Conservation (phyloP, 2,329 filamentous ascomycete genomes). For the Penicillium sp. region DNA sequence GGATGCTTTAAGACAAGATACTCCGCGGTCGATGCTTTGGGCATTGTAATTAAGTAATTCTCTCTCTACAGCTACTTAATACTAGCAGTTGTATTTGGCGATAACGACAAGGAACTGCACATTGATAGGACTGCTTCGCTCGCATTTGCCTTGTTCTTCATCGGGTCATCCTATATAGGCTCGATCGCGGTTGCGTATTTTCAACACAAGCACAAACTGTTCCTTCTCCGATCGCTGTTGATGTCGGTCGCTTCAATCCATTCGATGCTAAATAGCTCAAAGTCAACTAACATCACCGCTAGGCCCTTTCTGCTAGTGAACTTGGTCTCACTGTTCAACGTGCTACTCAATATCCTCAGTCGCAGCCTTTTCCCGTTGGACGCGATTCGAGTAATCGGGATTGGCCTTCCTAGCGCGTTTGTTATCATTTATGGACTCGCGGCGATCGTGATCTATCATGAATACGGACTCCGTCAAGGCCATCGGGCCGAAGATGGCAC, state of each 20-base stretch:
- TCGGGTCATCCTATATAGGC: conserved; percentile 32
- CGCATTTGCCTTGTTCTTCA: conserved; percentile 34
- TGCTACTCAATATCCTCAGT: conserved; percentile 39
- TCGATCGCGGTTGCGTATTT: conserved; percentile 33
- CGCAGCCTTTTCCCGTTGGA: conserved; percentile 34
- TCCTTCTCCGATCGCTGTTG: conserved; percentile 37
- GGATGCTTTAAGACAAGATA: neutral
- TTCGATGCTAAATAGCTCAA: neutral
- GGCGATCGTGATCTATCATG: conserved; percentile 32
- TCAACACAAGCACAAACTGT: conserved; percentile 29
- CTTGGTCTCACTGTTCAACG: conserved; percentile 39
- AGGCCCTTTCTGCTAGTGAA: conserved; percentile 28
- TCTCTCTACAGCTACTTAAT: conserved; percentile 34
- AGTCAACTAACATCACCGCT: conserved; percentile 29
- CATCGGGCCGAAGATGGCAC: conserved; percentile 17
- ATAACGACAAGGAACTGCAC: conserved; percentile 22
- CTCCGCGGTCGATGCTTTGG: neutral
- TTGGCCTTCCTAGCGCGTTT: conserved; percentile 35
- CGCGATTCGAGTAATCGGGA: conserved; percentile 30
- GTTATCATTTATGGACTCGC: conserved; percentile 34
- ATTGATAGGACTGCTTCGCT: conserved; percentile 30
- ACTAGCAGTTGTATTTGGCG: conserved; percentile 35
- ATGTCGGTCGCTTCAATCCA: conserved; percentile 30
- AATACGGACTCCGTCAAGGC: conserved; percentile 15
- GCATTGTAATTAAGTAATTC: neutral